Conservation (phyloP, 2,329 filamentous ascomycete species). For the Lecanicillium sp. region DNA sequence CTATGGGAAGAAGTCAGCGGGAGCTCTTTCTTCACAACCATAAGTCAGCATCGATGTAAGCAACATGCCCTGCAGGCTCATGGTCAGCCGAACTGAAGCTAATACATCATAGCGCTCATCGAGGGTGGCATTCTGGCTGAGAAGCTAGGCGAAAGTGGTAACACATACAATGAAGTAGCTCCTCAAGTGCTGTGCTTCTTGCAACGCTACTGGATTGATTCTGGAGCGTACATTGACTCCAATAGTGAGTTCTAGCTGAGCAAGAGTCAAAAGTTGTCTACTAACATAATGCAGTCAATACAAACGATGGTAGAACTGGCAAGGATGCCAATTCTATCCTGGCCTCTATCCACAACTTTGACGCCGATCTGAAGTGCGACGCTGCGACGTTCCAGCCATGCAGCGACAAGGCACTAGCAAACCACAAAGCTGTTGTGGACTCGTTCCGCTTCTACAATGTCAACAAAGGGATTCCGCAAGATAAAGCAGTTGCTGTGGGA, state of each 20-base stretch:
- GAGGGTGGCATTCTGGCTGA: conserved; percentile 60
- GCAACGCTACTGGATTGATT: conserved; percentile 62
- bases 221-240: conserved; percentile 53
- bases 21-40: conserved; percentile 71
- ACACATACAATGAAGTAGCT: conserved; percentile 54
- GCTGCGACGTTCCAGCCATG: conserved; percentile 71
- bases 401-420: conserved; percentile 59
- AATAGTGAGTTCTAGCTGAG: conserved; percentile 41
- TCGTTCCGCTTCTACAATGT: conserved; percentile 67
- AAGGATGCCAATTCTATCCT: conserved; percentile 67
- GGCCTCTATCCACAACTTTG: conserved; percentile 59
- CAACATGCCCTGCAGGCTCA: conserved; percentile 6
- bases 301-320: conserved; percentile 52
- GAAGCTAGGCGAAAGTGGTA: conserved; percentile 52
- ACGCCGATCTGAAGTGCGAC: conserved; percentile 57
- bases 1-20: conserved; percentile 77
- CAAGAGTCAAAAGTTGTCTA: not conserved
- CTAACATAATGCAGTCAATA: conserved; percentile 34
- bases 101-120: conserved; percentile 37
- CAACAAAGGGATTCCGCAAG: conserved; percentile 55
- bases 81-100: not conserved
- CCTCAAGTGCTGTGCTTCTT: conserved; percentile 66
- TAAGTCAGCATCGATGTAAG: conserved; percentile 57
- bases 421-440: conserved; percentile 68
- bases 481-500: conserved; percentile 53